Conservation (phyloP, 78 protist species). For the Polysphondylium violaceum region DNA sequence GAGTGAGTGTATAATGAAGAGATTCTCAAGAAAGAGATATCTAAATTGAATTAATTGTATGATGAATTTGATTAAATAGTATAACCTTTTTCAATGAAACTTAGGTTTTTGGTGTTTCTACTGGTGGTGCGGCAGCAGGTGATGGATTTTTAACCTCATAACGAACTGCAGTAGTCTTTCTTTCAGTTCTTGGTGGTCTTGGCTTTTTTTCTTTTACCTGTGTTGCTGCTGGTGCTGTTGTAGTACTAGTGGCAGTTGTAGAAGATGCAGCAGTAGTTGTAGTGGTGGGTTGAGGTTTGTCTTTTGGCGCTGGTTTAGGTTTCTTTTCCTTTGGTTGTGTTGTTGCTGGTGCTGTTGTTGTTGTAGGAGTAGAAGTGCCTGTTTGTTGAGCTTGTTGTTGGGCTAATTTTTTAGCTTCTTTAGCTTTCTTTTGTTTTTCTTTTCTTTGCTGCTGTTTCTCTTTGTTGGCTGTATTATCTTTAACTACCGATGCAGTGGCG, state of each 20-base stretch:
- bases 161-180: too few species aligned
- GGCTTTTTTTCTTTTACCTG: constrained; percentile 22
- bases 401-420: too few species aligned
- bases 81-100: not conserved
- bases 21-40: too few species aligned
- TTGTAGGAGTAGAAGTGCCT: too few species aligned
- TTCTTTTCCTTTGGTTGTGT: not conserved
- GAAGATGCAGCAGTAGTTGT: not conserved
- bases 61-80: too few species aligned
- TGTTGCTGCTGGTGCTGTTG: not conserved
- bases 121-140: not conserved
- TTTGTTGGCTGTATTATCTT: too few species aligned
- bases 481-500: too few species aligned
- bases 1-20: too few species aligned
- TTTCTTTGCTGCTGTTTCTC: too few species aligned
- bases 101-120: not conserved
- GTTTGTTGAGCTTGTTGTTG: too few species aligned
- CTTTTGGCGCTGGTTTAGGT: not conserved
- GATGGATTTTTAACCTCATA: not conserved
- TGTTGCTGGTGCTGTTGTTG: constrained; percentile 8
- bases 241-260: not conserved
- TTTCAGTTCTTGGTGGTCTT: not conserved
- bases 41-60: too few species aligned
- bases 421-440: too few species aligned
- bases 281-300: not conserved